Base-by-base conservation (phyloP, 257 asterid genomes). In the Petunia secreta region DNA sequence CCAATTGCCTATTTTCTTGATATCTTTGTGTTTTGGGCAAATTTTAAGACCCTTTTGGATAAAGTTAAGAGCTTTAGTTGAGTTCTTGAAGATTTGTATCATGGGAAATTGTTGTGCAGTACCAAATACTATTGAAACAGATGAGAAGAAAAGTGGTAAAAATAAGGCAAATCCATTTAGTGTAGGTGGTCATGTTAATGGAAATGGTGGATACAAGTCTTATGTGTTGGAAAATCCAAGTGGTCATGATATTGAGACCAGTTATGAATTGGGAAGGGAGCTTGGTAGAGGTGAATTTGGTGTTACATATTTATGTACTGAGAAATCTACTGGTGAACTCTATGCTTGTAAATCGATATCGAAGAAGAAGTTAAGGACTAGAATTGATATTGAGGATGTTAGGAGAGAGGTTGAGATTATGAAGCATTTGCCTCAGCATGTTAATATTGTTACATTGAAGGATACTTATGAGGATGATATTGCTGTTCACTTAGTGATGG, bases 271-370 rank as follows among this genome's bases (percentile, higher is more conserved):
- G 57, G 94, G 92, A 43, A 87, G 87, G 10, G 91, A 88, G 83
- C 85, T 90, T 6, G 92, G 94, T 0, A 87, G 94, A 15, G 94
- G 94, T 2, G 93, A 91, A 75, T 91, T 91, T 4, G 95, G 95
- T 54, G 85, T 91, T 40, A 91, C 95, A 1, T 83, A 91, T 81
- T 75, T 89, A 78, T 91, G 93, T 64, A 91, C 89, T 4, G 93
- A 89, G 15, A 87, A 82, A 66, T 14, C 74, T 16, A 87, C 55
- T 36, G 84, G 89, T 2, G 89, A 89, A 0, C 64, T 83, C 5
- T 82, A 78, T 43, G 95, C 95, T 76, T 91, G 95, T 65, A 91
- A 91, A 84, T 89, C 95, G 8, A 91, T 91, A 38, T 85, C 93
- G 3, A 91, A 91, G 92, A 84, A 84, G 83, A 91, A 91, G 83